phyloP scores from a whole-genome alignment of 257 asterid species.

The Avicennia marina region DNA sequence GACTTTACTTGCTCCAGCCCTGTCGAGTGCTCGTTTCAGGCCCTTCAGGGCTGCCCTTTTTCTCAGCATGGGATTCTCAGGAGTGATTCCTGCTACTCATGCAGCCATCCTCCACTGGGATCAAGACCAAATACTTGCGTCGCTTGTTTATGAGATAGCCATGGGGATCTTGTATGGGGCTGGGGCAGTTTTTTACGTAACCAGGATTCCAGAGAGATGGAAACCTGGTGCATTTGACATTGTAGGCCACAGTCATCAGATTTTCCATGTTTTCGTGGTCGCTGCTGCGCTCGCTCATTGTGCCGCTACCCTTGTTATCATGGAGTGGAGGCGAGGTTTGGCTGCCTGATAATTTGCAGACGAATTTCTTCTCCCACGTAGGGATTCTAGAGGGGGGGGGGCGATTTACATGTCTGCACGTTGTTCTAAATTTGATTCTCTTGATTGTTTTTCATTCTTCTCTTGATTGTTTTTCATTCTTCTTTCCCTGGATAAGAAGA shows the following conservation, averaged over 20 bases:
- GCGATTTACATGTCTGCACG: too few relatives aligned
- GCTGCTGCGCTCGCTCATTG: conserved; percentile 82
- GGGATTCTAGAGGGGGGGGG: too few relatives aligned
- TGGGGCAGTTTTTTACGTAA: conserved; percentile 63
- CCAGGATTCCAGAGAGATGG: conserved; percentile 87
- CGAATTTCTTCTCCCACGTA: too few relatives aligned
- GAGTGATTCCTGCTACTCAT: conserved; percentile 79
- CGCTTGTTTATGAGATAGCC: conserved; percentile 65
- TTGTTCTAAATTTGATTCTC: too few relatives aligned
- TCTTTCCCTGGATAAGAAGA: too few relatives aligned
- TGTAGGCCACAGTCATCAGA: conserved; percentile 93
- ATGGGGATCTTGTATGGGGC: conserved; percentile 68
- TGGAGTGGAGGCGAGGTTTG: conserved; percentile 75
- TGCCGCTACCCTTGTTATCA: conserved; percentile 57
- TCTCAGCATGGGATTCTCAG: conserved; percentile 86
- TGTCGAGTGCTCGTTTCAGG: conserved; percentile 53
- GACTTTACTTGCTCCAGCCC: conserved; percentile 68
- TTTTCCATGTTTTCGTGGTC: conserved; percentile 74
- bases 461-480: too few relatives aligned
- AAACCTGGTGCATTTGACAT: conserved; percentile 80
- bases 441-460: too few relatives aligned
- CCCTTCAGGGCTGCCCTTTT: conserved; percentile 66
- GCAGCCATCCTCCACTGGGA: conserved; percentile 49
- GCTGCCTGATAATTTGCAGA: background rate
- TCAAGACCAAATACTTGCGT: conserved; percentile 42